Percentiles rank a stretch among this genome's conserved stretches.
Evolutionary conservation across 192 early-diverging fungal species (phyloP).

Genomic region (Entomortierella chlamydospora): DNA sequence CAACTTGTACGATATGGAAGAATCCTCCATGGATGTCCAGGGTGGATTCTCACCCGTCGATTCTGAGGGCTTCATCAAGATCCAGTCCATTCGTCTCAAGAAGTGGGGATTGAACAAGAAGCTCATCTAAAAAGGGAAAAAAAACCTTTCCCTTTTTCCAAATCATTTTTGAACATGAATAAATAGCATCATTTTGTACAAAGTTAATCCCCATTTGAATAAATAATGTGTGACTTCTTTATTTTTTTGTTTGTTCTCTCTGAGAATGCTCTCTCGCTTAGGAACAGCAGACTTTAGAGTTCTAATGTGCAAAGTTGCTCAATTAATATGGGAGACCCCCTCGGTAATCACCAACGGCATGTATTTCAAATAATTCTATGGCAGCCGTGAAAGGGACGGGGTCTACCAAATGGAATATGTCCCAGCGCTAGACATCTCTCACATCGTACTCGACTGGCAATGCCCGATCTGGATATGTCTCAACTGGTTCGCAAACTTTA

Average conservation of each 20-base stretch:
- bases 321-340: too few relatives aligned
- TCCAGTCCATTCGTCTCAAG: constrained; percentile 94
- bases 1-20: constrained; percentile 94
- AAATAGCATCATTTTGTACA: too few relatives aligned
- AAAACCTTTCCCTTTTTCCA: too few relatives aligned
- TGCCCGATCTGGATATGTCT: not conserved
- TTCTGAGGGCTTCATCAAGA: constrained; percentile 98
- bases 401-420: not conserved
- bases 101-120: constrained; percentile 70
- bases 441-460: not conserved
- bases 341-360: not conserved
- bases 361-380: constrained; percentile 3
- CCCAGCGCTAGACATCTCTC: not conserved
- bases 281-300: too few relatives aligned
- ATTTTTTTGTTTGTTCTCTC: too few relatives aligned
- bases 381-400: not conserved
- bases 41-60: constrained; percentile 93
- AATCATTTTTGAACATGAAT: too few relatives aligned
- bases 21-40: constrained; percentile 95
- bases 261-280: too few relatives aligned
- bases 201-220: too few relatives aligned
- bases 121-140: constrained; percentile 25
- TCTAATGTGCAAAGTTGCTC: too few relatives aligned
- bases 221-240: too few relatives aligned
- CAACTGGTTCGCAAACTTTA: not conserved